Evolutionary conservation across 192 early-diverging fungal species (phyloP).

Genomic region (Jimgerdemannia lactiflua): DNA sequence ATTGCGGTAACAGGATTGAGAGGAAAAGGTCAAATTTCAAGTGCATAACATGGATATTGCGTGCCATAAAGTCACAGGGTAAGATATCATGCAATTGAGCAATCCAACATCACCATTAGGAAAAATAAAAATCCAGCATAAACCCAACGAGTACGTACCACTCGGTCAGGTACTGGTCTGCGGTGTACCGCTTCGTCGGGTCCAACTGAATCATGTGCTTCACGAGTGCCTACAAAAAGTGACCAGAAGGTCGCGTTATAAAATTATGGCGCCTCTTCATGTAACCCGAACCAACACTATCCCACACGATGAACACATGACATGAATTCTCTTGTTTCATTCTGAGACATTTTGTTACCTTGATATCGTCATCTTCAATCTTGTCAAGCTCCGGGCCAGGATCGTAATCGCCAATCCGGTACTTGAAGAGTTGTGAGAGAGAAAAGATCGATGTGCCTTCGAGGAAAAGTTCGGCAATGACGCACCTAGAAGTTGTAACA

Average conservation of each 20-base stretch:
- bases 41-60: background rate
- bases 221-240: slow-evolving; percentile 54
- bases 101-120: too few relatives aligned
- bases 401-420: slow-evolving; percentile 76
- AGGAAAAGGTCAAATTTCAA: background rate
- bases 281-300: too few relatives aligned
- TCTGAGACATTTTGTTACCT: slow-evolving; percentile 31
- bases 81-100: too few relatives aligned
- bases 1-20: background rate
- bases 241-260: background rate
- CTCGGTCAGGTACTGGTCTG: slow-evolving; percentile 70
- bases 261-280: background rate
- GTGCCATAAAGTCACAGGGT: too few relatives aligned
- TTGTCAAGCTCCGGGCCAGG: slow-evolving; percentile 68
- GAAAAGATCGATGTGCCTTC: slow-evolving; percentile 93
- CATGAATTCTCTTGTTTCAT: slow-evolving; percentile 1
- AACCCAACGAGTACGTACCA: slow-evolving; percentile 45
- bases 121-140: too few relatives aligned
- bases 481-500: slow-evolving; percentile 42
- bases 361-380: slow-evolving; percentile 79
- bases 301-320: too few relatives aligned
- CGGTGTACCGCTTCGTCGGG: slow-evolving; percentile 67
- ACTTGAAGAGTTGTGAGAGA: slow-evolving; percentile 89
- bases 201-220: slow-evolving; percentile 88
- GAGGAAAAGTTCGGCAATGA: slow-evolving; percentile 91